Conservation (phyloP, 371 early-diverging fungal genomes). For the Mortierella sp. region DNA sequence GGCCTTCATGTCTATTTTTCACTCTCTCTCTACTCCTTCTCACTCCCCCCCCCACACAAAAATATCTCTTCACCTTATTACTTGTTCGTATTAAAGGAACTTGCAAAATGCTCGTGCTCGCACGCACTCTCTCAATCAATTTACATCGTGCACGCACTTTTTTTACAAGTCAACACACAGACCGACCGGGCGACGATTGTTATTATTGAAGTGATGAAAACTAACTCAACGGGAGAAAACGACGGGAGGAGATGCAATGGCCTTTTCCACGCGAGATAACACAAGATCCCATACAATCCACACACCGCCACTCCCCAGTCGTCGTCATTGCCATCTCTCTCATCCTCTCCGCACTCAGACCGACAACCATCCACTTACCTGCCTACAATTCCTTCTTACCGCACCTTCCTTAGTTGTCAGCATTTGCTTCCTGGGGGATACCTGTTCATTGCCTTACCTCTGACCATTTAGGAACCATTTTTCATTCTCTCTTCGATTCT, state of each 20-base stretch:
- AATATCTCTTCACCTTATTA: not conserved
- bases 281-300: not conserved
- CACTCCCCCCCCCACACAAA: not conserved
- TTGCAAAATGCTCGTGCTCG: not conserved
- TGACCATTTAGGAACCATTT: not conserved
- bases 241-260: too few species aligned
- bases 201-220: not conserved
- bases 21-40: not conserved
- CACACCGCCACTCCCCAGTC: not conserved
- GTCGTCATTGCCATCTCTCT: not conserved
- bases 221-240: not conserved
- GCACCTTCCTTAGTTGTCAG: not conserved
- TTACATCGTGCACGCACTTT: not conserved
- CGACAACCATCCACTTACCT: not conserved
- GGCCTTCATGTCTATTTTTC: not conserved
- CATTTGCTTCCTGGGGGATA: not conserved
- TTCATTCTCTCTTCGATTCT: not conserved
- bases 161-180: not conserved
- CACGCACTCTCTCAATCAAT: not conserved
- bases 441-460: not conserved
- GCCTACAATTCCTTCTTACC: not conserved
- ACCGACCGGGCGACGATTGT: not conserved
- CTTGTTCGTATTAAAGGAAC: not conserved
- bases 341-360: conserved; percentile 8
- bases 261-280: not conserved